phyloP scores from a whole-genome alignment of 108 stramenopile species.

The Cyclotella sp. region DNA sequence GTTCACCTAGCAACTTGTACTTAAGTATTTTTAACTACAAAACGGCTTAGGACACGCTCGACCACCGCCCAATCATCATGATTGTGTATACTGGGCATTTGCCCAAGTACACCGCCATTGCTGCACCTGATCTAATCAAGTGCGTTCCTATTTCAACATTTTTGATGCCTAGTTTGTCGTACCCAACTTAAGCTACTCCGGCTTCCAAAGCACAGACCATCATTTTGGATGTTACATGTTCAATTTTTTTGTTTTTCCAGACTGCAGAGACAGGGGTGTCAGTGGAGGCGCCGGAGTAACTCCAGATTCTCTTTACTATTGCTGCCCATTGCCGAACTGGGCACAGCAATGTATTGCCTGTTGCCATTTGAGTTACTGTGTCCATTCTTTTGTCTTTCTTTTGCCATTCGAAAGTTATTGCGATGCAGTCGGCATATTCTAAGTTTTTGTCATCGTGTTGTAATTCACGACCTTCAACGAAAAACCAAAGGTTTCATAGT shows the following conservation, averaged over 20 bases:
- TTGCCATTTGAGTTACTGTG: background rate
- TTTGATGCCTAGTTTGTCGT: background rate
- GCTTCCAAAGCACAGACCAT: background rate
- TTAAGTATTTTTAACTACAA: no score
- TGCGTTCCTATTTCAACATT: background rate
- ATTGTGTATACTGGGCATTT: background rate
- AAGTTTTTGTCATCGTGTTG: background rate
- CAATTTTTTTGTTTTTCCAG: background rate
- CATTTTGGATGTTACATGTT: background rate
- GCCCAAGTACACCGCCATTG: background rate
- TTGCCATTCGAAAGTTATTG: background rate
- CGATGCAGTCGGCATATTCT: background rate
- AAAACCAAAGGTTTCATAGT: background rate
- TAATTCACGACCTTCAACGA: background rate
- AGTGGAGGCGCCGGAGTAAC: background rate
- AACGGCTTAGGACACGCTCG: background rate
- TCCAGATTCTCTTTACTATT: background rate
- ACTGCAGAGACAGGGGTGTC: background rate
- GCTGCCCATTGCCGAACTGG: background rate
- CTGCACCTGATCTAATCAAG: background rate
- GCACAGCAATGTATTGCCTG: background rate
- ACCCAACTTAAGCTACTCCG: background rate
- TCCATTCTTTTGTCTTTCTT: background rate
- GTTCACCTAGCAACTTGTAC: background rate
- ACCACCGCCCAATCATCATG: background rate